Conservation (phyloP, 2,329 filamentous ascomycete species). For the Nothomitra cinnamomea region DNA sequence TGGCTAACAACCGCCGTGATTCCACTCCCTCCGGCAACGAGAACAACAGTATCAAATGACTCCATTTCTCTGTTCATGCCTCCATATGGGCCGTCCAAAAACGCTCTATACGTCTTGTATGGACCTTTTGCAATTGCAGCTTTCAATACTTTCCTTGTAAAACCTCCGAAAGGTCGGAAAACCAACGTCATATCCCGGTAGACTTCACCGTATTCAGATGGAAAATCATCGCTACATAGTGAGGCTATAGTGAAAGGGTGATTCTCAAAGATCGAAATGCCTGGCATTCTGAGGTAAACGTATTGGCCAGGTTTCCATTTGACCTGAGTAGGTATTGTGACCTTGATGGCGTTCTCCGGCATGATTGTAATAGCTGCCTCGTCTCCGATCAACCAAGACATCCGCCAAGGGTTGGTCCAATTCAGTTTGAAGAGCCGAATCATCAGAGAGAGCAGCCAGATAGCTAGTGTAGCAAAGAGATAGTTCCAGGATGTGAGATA, state of each 20-base stretch:
- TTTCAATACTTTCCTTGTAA: slow-evolving; percentile 71
- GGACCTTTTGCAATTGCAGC: slow-evolving; percentile 73
- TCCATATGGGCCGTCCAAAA: slow-evolving; percentile 86
- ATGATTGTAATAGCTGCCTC: slow-evolving; percentile 80
- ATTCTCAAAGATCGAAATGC: slow-evolving; percentile 77
- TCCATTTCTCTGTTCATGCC: slow-evolving; percentile 82
- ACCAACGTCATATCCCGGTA: slow-evolving; percentile 82
- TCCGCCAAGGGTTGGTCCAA: slow-evolving; percentile 65
- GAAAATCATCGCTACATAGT: slow-evolving; percentile 82
- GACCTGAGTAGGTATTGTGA: slow-evolving; percentile 86
- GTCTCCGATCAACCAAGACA: slow-evolving; percentile 75
- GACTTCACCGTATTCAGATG: slow-evolving; percentile 74
- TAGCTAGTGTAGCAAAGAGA: slow-evolving; percentile 61
- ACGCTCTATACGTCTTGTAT: slow-evolving; percentile 81
- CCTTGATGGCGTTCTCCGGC: slow-evolving; percentile 85
- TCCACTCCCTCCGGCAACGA: slow-evolving; percentile 86
- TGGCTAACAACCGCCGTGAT: slow-evolving; percentile 90
- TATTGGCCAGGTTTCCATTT: slow-evolving; percentile 89
- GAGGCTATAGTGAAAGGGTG: slow-evolving; percentile 94
- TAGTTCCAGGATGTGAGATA: slow-evolving; percentile 83
- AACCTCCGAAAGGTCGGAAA: slow-evolving; percentile 81
- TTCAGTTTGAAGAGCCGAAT: slow-evolving; percentile 72
- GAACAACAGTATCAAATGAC: slow-evolving; percentile 81
- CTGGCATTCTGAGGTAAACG: slow-evolving; percentile 85
- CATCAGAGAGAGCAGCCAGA: slow-evolving; percentile 61